Conservation (phyloP, 257 asterid species). For the Leonotis leonurus region DNA sequence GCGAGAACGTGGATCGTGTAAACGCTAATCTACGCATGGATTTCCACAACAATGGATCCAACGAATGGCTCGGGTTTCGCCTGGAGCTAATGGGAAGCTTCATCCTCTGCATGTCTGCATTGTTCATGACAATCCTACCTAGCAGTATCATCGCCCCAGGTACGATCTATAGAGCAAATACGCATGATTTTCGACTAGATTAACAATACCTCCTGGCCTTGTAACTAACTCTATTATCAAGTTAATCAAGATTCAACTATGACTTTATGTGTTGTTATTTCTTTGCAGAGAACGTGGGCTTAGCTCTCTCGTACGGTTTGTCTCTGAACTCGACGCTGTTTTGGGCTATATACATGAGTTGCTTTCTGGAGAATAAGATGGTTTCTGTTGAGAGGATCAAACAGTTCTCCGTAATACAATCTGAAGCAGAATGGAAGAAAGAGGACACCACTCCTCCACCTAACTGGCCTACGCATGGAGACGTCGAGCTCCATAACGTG, state of each 20-base stretch:
- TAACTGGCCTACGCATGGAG: constrained; percentile 76
- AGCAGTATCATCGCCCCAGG: constrained; percentile 95
- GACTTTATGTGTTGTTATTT: too few species aligned
- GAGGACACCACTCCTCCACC: constrained; percentile 53
- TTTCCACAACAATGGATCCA: constrained; percentile 85
- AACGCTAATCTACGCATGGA: constrained; percentile 80
- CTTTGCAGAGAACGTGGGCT: constrained; percentile 81
- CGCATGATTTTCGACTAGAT: neutral
- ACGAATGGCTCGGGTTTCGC: constrained; percentile 96
- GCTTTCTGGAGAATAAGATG: constrained; percentile 87
- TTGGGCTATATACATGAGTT: constrained; percentile 61
- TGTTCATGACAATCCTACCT: constrained; percentile 76
- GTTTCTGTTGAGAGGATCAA: constrained; percentile 95
- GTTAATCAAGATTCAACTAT: too few species aligned
- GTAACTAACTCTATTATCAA: neutral
- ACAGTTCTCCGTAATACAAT: constrained; percentile 66
- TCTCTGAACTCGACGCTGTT: constrained; percentile 67
- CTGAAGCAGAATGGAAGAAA: constrained; percentile 87
- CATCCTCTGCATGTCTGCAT: constrained; percentile 71
- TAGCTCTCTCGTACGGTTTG: constrained; percentile 82
- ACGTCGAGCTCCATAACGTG: constrained; percentile 54
- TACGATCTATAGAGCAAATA: too few species aligned
- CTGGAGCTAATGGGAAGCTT: constrained; percentile 74
- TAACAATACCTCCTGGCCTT: neutral
- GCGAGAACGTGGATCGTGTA: constrained; percentile 74